Conservation (phyloP, 352 stramenopile species). For the Phytophthora pistaciae region DNA sequence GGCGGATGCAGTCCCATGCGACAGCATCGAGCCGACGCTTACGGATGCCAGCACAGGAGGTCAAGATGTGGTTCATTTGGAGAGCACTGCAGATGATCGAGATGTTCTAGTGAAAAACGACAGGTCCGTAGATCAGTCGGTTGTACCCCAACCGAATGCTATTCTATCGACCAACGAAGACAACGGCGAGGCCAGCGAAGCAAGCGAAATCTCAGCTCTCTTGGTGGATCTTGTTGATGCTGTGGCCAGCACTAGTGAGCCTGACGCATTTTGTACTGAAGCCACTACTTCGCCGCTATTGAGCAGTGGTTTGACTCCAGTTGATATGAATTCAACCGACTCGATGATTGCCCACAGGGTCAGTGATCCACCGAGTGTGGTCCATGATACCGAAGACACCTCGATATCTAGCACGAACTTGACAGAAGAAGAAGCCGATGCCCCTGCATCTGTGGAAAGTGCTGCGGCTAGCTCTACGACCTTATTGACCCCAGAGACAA, state of each 20-base stretch:
- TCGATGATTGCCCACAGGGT: background rate
- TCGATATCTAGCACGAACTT: background rate
- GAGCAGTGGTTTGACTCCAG: background rate
- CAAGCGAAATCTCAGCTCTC: background rate
- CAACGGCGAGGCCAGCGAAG: background rate
- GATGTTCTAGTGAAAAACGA: background rate
- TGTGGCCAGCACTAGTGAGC: background rate
- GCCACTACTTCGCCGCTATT: background rate
- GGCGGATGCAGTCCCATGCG: background rate
- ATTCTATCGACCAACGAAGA: background rate
- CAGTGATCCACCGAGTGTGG: background rate
- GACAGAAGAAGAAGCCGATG: background rate
- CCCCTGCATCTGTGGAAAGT: background rate
- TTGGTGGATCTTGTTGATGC: conserved; percentile 9
- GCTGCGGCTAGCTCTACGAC: background rate
- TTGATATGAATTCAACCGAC: background rate
- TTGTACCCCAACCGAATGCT: no score
- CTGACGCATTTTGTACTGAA: background rate
- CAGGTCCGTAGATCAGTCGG: background rate
- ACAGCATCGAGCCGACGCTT: background rate
- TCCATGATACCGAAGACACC: background rate
- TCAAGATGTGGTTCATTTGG: background rate
- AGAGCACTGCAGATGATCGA: background rate
- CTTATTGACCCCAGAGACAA: background rate
- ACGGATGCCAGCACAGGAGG: background rate